phyloP scores from a whole-genome alignment of 768 basidiomycete species.

The Boletus rubropictus region DNA sequence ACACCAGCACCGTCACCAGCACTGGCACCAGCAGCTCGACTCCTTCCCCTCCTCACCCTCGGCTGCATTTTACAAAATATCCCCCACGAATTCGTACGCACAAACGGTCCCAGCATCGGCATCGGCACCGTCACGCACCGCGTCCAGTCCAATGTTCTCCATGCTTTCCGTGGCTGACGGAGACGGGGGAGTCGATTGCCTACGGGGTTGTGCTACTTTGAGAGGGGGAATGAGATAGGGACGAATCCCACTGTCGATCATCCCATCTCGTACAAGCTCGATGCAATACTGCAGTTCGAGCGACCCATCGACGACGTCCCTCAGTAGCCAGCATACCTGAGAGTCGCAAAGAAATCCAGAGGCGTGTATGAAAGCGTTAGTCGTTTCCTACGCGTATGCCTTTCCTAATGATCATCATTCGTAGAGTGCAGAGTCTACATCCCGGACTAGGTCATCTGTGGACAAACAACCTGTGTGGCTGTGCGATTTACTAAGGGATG shows the following conservation, averaged over 20 bases:
- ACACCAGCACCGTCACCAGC: no score
- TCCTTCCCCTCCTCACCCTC: neutral
- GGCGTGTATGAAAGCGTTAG: constrained; percentile 41
- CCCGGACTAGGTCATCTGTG: neutral
- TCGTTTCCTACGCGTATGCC: neutral
- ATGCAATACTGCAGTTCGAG: constrained; percentile 34
- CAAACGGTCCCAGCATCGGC: constrained; percentile 33
- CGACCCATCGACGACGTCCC: constrained; percentile 21
- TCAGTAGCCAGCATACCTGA: constrained; percentile 23
- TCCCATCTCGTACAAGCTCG: constrained; percentile 35
- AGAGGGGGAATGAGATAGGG: no score
- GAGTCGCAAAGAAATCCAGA: no score
- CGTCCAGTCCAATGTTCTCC: constrained; percentile 31
- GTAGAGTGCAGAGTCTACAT: constrained; percentile 3
- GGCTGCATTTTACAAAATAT: constrained; percentile 44
- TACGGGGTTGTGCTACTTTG: no score
- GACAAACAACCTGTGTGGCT: constrained; percentile 51
- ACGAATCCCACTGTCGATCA: constrained; percentile 20
- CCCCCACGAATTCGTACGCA: constrained; percentile 59
- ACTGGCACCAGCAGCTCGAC: neutral
- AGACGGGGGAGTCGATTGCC: constrained; percentile 31
- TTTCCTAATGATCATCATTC: neutral
- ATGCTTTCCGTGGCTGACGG: constrained; percentile 31
- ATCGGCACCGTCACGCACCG: constrained; percentile 23
- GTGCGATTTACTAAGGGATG: constrained; percentile 39